Conservation (phyloP, 2,329 filamentous ascomycete species). For the Penicillium nordicum region DNA sequence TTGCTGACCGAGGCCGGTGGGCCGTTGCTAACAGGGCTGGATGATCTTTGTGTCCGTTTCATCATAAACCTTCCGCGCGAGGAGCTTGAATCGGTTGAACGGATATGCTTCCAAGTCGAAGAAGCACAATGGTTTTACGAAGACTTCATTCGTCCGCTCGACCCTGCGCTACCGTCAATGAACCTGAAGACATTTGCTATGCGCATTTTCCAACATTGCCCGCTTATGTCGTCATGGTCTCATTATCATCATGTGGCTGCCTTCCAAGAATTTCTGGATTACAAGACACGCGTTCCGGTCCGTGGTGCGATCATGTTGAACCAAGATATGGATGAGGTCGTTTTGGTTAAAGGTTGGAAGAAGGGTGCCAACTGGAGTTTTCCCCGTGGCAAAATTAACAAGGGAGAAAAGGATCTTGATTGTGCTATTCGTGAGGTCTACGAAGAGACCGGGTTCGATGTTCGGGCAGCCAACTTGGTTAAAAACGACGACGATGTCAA, state of each 20-base stretch:
- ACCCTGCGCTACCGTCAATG: constrained; percentile 80
- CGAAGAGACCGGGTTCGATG: constrained; percentile 91
- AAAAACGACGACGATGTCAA: constrained; percentile 69
- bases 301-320: constrained; percentile 92
- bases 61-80: constrained; percentile 93
- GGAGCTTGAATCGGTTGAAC: constrained; percentile 82
- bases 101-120: constrained; percentile 98
- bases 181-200: constrained; percentile 80
- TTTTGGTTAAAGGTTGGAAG: constrained; percentile 97
- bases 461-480: constrained; percentile 71
- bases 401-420: constrained; percentile 88
- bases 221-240: constrained; percentile 77
- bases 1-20: constrained; percentile 23
- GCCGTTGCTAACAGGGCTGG: constrained; percentile 64
- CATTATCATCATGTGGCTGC: constrained; percentile 74
- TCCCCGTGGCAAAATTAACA: constrained; percentile 95
- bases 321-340: constrained; percentile 85
- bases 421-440: constrained; percentile 93
- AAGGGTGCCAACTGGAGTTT: constrained; percentile 96
- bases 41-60: constrained; percentile 96
- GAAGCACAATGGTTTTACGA: constrained; percentile 99
- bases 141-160: constrained; percentile 91
- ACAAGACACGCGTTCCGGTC: constrained; percentile 92
- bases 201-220: constrained; percentile 90
- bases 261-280: constrained; percentile 87